A percentile compares a stretch with the other conserved stretches of the same genome.
Evolutionary conservation across 805 yeast species (phyloP).

Genomic region (Kregervanrija delftensis): DNA sequence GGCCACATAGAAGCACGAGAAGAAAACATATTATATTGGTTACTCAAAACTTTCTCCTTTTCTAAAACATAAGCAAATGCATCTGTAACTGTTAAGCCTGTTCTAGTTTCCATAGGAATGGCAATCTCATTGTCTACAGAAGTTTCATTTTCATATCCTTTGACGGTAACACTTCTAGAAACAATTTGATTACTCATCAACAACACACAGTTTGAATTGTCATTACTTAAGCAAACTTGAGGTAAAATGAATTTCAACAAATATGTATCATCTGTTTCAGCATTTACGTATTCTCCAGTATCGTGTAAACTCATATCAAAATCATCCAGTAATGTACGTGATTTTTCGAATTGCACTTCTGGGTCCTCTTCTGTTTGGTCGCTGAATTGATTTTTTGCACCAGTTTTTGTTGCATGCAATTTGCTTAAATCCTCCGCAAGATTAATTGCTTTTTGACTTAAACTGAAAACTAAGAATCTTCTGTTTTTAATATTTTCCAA

Average conservation of each 20-base stretch:
- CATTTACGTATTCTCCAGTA: conserved; percentile 12
- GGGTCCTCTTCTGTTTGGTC: conserved; percentile 7
- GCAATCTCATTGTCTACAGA: conserved; percentile 34
- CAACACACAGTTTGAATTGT: conserved; percentile 41
- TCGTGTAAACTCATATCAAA: conserved; percentile 50
- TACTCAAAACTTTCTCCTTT: conserved; percentile 28
- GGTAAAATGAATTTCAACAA: conserved; percentile 72
- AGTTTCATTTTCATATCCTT: conserved; percentile 27
- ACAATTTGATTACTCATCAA: conserved; percentile 55
- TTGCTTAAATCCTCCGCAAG: conserved; percentile 24
- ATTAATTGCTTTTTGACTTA: conserved; percentile 25
- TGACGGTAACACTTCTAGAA: conserved; percentile 40
- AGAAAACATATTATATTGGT: conserved; percentile 26
- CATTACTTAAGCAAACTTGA: conserved; percentile 58
- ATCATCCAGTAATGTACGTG: conserved; percentile 28
- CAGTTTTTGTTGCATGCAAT: conserved; percentile 5
- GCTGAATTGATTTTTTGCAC: background rate
- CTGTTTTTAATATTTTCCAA: conserved; percentile 27
- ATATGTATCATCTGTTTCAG: conserved; percentile 28
- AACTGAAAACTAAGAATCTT: conserved; percentile 21
- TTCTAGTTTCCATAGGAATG: conserved; percentile 46
- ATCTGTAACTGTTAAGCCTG: conserved; percentile 49
- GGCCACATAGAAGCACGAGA: conserved; percentile 44
- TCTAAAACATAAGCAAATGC: conserved; percentile 48
- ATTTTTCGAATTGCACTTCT: conserved; percentile 13